Evolutionary conservation across 192 early-diverging fungal genomes (phyloP).

Genomic region (Entophlyctis helioformis): DNA sequence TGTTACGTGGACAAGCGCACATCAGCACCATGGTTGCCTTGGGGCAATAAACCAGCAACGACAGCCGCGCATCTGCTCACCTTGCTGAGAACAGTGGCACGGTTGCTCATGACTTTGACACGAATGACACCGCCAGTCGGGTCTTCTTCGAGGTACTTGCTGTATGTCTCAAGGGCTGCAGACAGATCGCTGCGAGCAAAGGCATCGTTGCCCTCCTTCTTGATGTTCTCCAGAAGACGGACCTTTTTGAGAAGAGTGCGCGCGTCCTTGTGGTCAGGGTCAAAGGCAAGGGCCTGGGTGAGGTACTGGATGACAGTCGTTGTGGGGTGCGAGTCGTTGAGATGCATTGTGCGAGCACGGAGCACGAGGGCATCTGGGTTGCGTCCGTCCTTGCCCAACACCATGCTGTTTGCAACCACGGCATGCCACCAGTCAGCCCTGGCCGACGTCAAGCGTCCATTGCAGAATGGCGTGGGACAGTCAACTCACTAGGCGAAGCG

Average conservation of each 20-base stretch:
- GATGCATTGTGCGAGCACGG: constrained; percentile 54
- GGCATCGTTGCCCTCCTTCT: constrained; percentile 62
- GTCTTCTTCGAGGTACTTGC: constrained; percentile 52
- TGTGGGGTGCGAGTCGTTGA: constrained; percentile 39
- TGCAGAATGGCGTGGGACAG: too few relatives aligned
- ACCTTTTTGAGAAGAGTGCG: constrained; percentile 51
- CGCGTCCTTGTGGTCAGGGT: constrained; percentile 66
- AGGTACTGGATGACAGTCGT: constrained; percentile 19
- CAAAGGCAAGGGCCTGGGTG: constrained; percentile 52
- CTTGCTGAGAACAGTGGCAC: constrained; percentile 60
- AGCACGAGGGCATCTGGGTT: constrained; percentile 61
- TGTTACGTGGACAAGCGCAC: too few relatives aligned
- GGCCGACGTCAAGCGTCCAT: too few relatives aligned
- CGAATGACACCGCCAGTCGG: constrained; percentile 46
- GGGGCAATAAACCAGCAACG: too few relatives aligned
- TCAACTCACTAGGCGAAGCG: constrained; percentile 38
- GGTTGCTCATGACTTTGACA: constrained; percentile 62
- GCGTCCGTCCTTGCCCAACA: constrained; percentile 47
- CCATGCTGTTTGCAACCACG: not conserved
- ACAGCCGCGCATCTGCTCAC: too few relatives aligned
- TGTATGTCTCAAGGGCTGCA: constrained; percentile 59
- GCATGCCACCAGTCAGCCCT: too few relatives aligned
- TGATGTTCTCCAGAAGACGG: constrained; percentile 48
- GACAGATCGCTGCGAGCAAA: constrained; percentile 44
- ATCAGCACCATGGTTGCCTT: too few relatives aligned